A percentile compares a stretch with the other conserved stretches of the same genome.
These are phyloP conservation scores for Lepidopterella palustris DNA, from an alignment of 495 filamentous ascomycete genomes.

Conservation along the genomic window DNA sequence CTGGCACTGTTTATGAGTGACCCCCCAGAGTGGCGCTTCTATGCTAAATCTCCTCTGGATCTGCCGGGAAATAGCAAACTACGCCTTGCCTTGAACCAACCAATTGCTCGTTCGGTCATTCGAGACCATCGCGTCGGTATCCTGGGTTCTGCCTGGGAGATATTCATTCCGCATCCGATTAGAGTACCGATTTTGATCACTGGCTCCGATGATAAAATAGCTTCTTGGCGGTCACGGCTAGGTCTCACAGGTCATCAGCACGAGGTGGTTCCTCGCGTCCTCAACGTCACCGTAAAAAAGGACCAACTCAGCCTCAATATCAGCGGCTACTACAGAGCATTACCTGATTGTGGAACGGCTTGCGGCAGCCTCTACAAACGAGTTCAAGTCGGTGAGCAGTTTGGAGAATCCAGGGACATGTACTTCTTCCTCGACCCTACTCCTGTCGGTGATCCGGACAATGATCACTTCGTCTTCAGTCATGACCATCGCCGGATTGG, in stretches of 20 bases:
- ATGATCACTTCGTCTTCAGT: slow-evolving; percentile 64
- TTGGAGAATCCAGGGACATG: slow-evolving; percentile 31
- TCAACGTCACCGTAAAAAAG: slow-evolving; percentile 33
- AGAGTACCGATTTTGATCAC: slow-evolving; percentile 1
- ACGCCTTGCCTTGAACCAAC: slow-evolving; percentile 46
- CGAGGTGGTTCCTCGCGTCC: slow-evolving; percentile 41
- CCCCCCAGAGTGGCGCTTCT: slow-evolving; percentile 49
- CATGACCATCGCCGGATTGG: slow-evolving; percentile 45
- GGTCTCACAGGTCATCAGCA: slow-evolving; percentile 24
- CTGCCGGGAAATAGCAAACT: slow-evolving; percentile 40
- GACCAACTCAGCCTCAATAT: slow-evolving; percentile 41
- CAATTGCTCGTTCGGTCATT: slow-evolving; percentile 48
- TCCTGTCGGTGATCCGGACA: slow-evolving; percentile 38
- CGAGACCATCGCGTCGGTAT: slow-evolving; percentile 29
- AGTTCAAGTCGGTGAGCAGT: background rate
- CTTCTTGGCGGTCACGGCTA: slow-evolving; percentile 25
- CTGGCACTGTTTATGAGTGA: slow-evolving; percentile 47
- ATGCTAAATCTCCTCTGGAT: slow-evolving; percentile 39
- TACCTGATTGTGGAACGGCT: slow-evolving; percentile 63
- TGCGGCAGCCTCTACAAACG: slow-evolving; percentile 50
- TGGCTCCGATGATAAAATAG: background rate
- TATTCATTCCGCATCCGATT: slow-evolving; percentile 4
- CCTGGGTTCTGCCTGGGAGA: slow-evolving; percentile 21
- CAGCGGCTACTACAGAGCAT: slow-evolving; percentile 49
- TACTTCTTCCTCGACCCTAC: slow-evolving; percentile 64